Conservation (phyloP, 805 yeast species). For the Metschnikowia continentalis region DNA sequence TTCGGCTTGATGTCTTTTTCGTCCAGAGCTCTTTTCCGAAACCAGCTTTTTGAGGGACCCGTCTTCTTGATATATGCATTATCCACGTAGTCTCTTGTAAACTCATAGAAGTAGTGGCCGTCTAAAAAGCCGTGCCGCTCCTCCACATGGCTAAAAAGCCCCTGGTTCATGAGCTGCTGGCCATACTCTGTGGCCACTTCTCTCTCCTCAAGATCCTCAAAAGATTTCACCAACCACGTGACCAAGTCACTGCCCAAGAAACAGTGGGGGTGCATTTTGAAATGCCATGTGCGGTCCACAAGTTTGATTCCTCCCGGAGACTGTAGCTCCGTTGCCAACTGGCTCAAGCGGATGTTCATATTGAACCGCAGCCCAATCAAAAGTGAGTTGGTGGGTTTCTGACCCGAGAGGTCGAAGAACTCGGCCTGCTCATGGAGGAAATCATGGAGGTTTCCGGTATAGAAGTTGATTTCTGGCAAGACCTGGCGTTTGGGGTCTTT, state of each 20-base stretch:
- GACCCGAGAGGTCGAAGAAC: conserved; percentile 34
- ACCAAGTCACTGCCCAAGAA: conserved; percentile 85
- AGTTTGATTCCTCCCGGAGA: conserved; percentile 59
- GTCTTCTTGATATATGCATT: conserved; percentile 22
- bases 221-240: conserved; percentile 75
- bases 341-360: conserved; percentile 46
- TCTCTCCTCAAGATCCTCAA: conserved; percentile 72
- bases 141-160: conserved; percentile 77
- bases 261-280: conserved; percentile 70
- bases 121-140: conserved; percentile 79
- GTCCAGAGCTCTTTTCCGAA: conserved; percentile 16
- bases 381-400: conserved; percentile 26
- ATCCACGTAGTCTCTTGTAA: conserved; percentile 52
- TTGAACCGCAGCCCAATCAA: conserved; percentile 40
- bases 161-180: conserved; percentile 65
- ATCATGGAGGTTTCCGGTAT: conserved; percentile 77
- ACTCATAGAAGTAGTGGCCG: conserved; percentile 86
- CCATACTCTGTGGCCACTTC: conserved; percentile 85
- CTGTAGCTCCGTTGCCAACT: conserved; percentile 64
- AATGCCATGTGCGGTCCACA: conserved; percentile 87
- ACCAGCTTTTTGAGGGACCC: conserved; percentile 25
- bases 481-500: conserved; percentile 32
- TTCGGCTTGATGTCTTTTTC: conserved; percentile 1
- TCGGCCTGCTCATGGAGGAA: conserved; percentile 52
- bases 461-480: conserved; percentile 74